These are phyloP conservation scores for Obelidium mucronatum DNA, from an alignment of 192 early-diverging fungal species.

Conservation along the genomic window DNA sequence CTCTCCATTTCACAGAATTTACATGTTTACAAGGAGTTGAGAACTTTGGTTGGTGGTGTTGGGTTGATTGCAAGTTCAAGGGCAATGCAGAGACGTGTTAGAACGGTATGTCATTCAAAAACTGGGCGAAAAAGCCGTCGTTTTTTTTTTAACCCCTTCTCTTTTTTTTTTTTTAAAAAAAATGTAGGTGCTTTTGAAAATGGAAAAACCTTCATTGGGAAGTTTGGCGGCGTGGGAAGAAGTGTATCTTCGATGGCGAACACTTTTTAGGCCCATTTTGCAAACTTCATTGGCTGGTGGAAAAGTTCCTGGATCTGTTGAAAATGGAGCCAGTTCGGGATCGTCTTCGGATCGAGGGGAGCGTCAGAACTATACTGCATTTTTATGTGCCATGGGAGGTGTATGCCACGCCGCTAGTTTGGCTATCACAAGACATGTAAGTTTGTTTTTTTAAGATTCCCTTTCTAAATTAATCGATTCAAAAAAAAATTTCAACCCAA, in stretches of 20 bases:
- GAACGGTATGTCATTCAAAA: conserved; percentile 44
- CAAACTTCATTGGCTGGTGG: background rate
- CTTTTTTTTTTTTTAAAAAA: too few species aligned
- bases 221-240: conserved; percentile 87
- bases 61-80: conserved; percentile 55
- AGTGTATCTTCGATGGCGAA: conserved; percentile 77
- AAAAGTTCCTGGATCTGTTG: background rate
- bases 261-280: conserved; percentile 49
- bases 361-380: conserved; percentile 86
- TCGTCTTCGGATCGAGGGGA: conserved; percentile 58
- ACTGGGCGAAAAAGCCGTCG: conserved; percentile 4
- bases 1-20: conserved; percentile 74
- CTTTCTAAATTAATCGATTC: background rate
- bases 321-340: background rate
- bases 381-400: conserved; percentile 80
- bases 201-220: conserved; percentile 71
- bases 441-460: background rate
- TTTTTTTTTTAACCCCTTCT: background rate
- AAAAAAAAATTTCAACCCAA: background rate
- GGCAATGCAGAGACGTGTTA: conserved; percentile 79
- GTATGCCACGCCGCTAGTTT: conserved; percentile 52
- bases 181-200: conserved; percentile 63
- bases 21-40: conserved; percentile 71
- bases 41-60: conserved; percentile 27
- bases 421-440: conserved; percentile 17